Evolutionary conservation across 2,329 filamentous ascomycete genomes (phyloP).

Genomic region (Aspergillus oerlinghausenensis): DNA sequence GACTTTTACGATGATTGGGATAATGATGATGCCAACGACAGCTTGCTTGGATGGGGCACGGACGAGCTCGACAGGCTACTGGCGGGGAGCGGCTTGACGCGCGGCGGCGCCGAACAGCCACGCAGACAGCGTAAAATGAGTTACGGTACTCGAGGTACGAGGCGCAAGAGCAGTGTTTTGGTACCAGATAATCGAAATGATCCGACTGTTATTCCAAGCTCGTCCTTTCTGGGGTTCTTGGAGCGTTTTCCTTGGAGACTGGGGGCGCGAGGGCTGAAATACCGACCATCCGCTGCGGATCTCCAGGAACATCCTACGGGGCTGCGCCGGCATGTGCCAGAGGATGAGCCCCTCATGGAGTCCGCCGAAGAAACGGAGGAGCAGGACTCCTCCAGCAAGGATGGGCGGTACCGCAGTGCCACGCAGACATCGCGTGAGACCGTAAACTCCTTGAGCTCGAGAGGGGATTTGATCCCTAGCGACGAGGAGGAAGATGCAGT

Average conservation of each 20-base stretch:
- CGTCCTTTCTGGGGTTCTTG: constrained; percentile 78
- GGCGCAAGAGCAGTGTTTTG: constrained; percentile 53
- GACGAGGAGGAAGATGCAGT: constrained; percentile 91
- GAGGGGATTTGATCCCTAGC: constrained; percentile 86
- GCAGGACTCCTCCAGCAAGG: constrained; percentile 10
- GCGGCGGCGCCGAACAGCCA: constrained; percentile 56
- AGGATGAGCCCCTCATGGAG: constrained; percentile 68
- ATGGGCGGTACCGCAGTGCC: constrained; percentile 60
- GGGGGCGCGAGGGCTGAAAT: constrained; percentile 71
- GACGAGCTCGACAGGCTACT: constrained; percentile 84
- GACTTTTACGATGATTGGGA: constrained; percentile 99
- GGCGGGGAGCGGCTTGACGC: constrained; percentile 55
- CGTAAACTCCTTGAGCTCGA: constrained; percentile 77
- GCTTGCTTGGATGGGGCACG: constrained; percentile 70
- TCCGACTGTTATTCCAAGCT: constrained; percentile 84
- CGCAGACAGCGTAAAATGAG: constrained; percentile 77
- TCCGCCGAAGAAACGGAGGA: constrained; percentile 48
- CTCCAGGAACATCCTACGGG: constrained; percentile 77
- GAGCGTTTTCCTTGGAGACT: constrained; percentile 79
- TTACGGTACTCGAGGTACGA: constrained; percentile 68
- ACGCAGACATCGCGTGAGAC: constrained; percentile 78
- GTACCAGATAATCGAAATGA: constrained; percentile 55
- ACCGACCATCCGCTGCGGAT: constrained; percentile 87
- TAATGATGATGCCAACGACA: constrained; percentile 53
- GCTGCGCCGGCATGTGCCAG: constrained; percentile 43